Percentiles rank a stretch among this genome's conserved stretches.
These are phyloP conservation scores for Canavalia gladiata DNA, from an alignment of 306 rosid species.

Conservation along the genomic window DNA sequence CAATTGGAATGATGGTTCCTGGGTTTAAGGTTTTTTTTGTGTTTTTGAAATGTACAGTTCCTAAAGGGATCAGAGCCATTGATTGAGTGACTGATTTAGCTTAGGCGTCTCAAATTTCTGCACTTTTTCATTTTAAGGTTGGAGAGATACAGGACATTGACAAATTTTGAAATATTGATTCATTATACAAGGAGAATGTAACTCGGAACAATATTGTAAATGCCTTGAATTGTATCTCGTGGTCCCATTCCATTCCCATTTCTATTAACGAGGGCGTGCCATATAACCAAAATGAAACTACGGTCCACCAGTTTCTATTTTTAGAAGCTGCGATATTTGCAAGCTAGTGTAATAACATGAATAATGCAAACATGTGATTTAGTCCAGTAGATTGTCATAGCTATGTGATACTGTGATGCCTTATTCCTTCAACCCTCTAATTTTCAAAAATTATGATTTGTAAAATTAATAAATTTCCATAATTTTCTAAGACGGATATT, in stretches of 20 bases:
- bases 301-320: not conserved
- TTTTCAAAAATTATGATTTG: not conserved
- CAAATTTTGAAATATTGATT: conserved; percentile 87
- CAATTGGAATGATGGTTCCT: conserved; percentile 58
- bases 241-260: not conserved
- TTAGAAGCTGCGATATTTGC: not conserved
- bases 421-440: not conserved
- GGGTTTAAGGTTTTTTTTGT: conserved; percentile 58
- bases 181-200: conserved; percentile 79
- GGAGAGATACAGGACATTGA: conserved; percentile 60
- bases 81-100: conserved; percentile 62
- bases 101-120: conserved; percentile 60
- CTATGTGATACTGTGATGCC: not conserved
- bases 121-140: conserved; percentile 52
- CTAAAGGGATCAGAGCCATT: conserved; percentile 61
- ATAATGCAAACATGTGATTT: not conserved
- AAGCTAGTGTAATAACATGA: not conserved
- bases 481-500: not conserved
- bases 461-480: not conserved
- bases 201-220: conserved; percentile 64
- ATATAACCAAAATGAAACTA: not conserved
- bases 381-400: not conserved
- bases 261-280: not conserved
- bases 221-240: conserved; percentile 53
- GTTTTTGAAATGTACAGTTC: conserved; percentile 83